Evolutionary conservation across 2,329 filamentous ascomycete species (phyloP), one percentile per base, ranked within the genome.

Genomic region (Xylaria sp.): DNA sequence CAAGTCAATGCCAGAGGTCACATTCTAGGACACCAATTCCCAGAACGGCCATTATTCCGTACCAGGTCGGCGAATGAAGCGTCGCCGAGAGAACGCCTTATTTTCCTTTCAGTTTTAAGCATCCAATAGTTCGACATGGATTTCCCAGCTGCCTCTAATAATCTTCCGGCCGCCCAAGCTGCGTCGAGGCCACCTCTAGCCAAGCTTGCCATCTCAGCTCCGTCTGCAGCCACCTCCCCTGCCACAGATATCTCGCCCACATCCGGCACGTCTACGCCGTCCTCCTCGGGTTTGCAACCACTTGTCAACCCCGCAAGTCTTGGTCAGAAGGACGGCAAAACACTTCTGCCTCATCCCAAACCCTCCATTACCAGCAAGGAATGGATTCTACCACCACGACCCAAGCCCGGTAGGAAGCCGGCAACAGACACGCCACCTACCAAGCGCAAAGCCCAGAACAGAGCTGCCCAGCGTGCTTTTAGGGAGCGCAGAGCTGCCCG

Each of bases 381-480:
- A 84, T 94, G 90, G 90, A 82, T 93, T 23, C 86, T 94, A 50
- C 90, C 90, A 23, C 90, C 90, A 34, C 83, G 90, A 62, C 90
- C 90, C 52, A 93, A 92, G 79, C 93, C 94, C 19, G 93, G 93
- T 53, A 86, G 93, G 67, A 97, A 97, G 80, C 92, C 93, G 2
- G 91, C 91, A 52, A 95, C 91, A 42, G 92, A 97, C 71, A 95
- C 92, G 55, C 92, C 92, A 11, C 90, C 90, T 1, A 96, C 92
- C 49, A 96, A 96, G 78, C 86, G 94, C 66, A 95, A 97, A 79
- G 90, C 91, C 1, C 94, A 97, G 77, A 97, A 97, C 74, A 84
- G 94, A 61, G 90, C 91, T 52, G 93, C 93, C 2, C 93, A 97
- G 76, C 82, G 93, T 60, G 91, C 90, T 1, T 97, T 97, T 75